Conservation (phyloP, 441 rosid species). For the Metrosideros polymorpha region DNA sequence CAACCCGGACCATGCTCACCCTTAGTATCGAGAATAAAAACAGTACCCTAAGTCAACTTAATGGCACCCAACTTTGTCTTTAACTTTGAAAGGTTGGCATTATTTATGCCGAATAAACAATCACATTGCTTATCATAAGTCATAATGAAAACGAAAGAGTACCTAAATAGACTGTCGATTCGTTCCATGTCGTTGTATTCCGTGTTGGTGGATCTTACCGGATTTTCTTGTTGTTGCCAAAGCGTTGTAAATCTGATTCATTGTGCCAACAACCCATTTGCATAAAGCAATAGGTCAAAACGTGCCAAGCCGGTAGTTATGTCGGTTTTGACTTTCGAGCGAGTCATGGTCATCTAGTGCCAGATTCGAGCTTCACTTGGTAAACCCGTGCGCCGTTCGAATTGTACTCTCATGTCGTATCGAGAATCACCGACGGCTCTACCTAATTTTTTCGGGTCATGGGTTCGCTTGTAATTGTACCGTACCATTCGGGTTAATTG, state of each 20-base stretch:
- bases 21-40: too few species aligned
- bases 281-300: not conserved
- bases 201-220: not conserved
- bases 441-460: not conserved
- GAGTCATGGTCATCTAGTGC: not conserved
- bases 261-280: not conserved
- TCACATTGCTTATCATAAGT: not conserved
- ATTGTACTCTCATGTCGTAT: too few species aligned
- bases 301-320: rapidly evolving
- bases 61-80: rapidly evolving
- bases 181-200: not conserved
- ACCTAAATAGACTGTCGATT: not conserved
- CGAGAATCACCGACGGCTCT: not conserved
- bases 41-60: not conserved
- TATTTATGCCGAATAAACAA: not conserved
- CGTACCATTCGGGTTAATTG: not conserved
- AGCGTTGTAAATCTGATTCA: not conserved
- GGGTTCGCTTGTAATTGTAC: rapidly evolving
- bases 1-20: too few species aligned
- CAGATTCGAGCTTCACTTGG: rapidly evolving
- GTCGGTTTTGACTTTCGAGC: too few species aligned
- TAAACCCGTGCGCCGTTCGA: too few species aligned
- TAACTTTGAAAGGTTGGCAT: not conserved
- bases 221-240: not conserved
- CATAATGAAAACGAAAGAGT: rapidly evolving